These are phyloP conservation scores for Chrysoporthe puriensis DNA, from an alignment of 2,329 filamentous ascomycete genomes.

Conservation along the genomic window DNA sequence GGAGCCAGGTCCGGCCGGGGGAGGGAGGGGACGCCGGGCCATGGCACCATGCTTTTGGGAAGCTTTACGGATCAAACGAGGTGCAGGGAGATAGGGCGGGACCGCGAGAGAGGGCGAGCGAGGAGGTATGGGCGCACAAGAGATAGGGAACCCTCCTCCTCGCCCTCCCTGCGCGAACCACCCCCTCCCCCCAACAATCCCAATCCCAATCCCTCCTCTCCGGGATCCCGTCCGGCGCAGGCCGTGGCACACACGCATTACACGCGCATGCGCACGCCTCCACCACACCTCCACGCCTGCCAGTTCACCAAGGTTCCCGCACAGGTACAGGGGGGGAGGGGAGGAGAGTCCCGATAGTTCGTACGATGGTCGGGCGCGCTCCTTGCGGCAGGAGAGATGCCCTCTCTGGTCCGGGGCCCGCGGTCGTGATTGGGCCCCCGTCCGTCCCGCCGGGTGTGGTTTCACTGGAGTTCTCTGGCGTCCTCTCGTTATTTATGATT, in stretches of 20 bases:
- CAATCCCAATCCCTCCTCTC: no score
- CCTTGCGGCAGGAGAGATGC: neutral
- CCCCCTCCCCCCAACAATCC: no score
- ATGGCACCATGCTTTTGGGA: neutral
- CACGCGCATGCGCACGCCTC: neutral
- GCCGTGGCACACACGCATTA: neutral
- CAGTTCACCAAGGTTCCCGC: neutral
- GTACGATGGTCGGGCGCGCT: neutral
- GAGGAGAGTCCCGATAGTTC: neutral
- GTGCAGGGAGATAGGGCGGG: neutral
- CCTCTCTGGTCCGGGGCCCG: neutral
- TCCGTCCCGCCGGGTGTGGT: neutral
- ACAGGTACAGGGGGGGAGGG: neutral
- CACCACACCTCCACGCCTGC: neutral
- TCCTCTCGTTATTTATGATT: neutral
- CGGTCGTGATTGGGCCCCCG: neutral
- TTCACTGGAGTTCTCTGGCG: neutral
- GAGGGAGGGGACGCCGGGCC: neutral
- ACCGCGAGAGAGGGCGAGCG: no score
- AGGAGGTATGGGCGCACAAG: neutral
- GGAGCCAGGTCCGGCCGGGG: neutral
- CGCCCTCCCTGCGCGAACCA: neutral
- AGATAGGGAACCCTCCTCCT: neutral
- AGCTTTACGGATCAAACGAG: neutral
- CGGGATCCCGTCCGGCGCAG: no score